Base-by-base conservation (phyloP, 768 basidiomycete species). In the Wakefieldia striispora region DNA sequence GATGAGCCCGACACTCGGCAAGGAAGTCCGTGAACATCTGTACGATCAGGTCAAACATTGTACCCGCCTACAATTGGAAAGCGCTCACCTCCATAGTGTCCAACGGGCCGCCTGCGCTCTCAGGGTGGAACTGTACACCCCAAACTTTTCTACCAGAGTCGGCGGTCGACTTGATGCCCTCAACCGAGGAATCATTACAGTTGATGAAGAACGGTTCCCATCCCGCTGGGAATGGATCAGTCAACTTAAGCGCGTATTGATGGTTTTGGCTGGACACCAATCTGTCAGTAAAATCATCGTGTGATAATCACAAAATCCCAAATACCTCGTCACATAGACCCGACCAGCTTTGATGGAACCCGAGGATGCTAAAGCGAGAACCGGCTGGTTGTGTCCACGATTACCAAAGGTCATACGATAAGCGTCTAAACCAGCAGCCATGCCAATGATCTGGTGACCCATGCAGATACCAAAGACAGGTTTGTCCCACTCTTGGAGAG, bases 181-280 rank as follows among this genome's bases (percentile, higher is more conserved):
- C 97, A 14, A 98, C 94, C 1, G 93, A 97, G 14, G 95, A 97
- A 72, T 98, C 95, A 63, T 97, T 98, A 73, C 93, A 97, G 72
- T 97, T 99, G 75, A 98, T 95, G 77, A 99, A 99, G 81, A 95
- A 98, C 0, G 95, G 95, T 59, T 95, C 93, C 94, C 93, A 99
- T 16, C 94, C 97, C 50, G 78, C 74, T 23, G 97, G 97, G 89
- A 97, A 97, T 4, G 93, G 89, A 63, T 98, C 95, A 53, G 87
- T 85, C 45, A 98, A 73, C 65, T 84, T 87, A 50, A 98, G 76
- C n/a, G 97, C 97, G 69, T 98, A 99, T 60, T 98, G 97, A 67
- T 97, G 94, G 71, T 99, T 97, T 86, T 93, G 91, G 58, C 91
- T 90, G 45, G 41, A 43, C 11, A 41, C 10, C 19, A 14, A 21